Conservation (phyloP, 2,329 filamentous ascomycete genomes). For the Colletotrichum cereale region DNA sequence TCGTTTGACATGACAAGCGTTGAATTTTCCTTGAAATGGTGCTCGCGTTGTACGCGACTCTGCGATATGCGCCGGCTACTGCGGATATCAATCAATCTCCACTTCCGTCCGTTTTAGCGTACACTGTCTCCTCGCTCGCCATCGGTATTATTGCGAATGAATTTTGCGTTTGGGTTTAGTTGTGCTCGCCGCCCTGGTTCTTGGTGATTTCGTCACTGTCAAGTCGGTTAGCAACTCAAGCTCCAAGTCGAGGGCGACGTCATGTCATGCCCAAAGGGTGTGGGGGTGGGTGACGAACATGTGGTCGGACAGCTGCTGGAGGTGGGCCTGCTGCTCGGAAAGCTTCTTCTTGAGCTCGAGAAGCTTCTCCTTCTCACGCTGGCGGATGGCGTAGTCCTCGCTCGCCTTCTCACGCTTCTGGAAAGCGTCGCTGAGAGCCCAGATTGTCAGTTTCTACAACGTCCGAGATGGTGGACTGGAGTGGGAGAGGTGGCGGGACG, state of each 20-base stretch:
- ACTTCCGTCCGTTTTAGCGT: neutral
- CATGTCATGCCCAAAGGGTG: conserved; percentile 15
- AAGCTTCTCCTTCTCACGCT: conserved; percentile 94
- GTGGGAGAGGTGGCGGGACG: neutral
- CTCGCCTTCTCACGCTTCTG: conserved; percentile 89
- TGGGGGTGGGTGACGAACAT: conserved; percentile 72
- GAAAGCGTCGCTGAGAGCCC: conserved; percentile 81
- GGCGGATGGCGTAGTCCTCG: conserved; percentile 86
- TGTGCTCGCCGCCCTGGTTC: conserved; percentile 76
- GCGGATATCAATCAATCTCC: conserved; percentile 31
- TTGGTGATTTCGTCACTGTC: conserved; percentile 82
- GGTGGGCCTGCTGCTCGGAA: conserved; percentile 81
- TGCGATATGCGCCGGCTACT: conserved; percentile 15
- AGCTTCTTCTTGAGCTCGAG: conserved; percentile 80
- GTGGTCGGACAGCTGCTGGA: conserved; percentile 87
- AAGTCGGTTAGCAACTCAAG: conserved; percentile 25
- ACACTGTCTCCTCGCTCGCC: neutral
- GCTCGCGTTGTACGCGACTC: neutral
- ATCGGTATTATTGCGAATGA: conserved; percentile 12
- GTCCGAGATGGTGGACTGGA: neutral
- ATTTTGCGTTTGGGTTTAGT: conserved; percentile 55
- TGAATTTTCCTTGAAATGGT: conserved; percentile 24
- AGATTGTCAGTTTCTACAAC: conserved; percentile 23
- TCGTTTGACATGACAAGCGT: conserved; percentile 36
- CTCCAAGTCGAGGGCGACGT: neutral